Evolutionary conservation across 1,284 basidiomycete genomes (phyloP).

Genomic region (Boletus semigastroideus): DNA sequence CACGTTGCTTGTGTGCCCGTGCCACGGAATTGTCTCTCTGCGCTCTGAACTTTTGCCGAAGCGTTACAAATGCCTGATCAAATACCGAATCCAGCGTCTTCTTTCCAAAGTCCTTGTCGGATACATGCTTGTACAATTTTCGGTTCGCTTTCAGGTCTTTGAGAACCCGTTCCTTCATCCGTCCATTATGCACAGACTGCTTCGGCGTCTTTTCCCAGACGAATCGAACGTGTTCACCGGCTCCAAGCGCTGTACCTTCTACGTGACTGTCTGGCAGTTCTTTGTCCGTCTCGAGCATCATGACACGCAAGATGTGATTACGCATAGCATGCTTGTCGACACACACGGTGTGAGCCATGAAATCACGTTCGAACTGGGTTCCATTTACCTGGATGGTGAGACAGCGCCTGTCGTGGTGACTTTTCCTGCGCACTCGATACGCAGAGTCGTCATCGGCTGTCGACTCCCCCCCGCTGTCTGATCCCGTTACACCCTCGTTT

Average conservation of each 20-base stretch:
- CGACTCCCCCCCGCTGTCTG: slow-evolving; percentile 39
- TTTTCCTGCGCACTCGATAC: slow-evolving; percentile 46
- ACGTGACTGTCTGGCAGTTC: slow-evolving; percentile 57
- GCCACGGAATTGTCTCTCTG: slow-evolving; percentile 53
- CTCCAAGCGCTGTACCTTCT: slow-evolving; percentile 47
- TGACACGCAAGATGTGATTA: slow-evolving; percentile 54
- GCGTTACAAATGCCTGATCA: slow-evolving; percentile 67
- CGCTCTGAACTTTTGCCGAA: slow-evolving; percentile 62
- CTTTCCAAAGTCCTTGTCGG: slow-evolving; percentile 62
- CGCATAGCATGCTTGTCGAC: slow-evolving; percentile 63
- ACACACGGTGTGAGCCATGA: slow-evolving; percentile 6
- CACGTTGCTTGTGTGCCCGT: slow-evolving; percentile 45
- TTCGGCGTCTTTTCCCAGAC: slow-evolving; percentile 74
- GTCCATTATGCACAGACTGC: slow-evolving; percentile 66
- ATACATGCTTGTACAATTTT: slow-evolving; percentile 57
- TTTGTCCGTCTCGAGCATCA: slow-evolving; percentile 56
- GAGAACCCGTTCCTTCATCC: slow-evolving; percentile 65
- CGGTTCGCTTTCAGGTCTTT: slow-evolving; percentile 56
- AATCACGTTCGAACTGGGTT: background rate
- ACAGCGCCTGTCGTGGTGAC: slow-evolving; percentile 60
- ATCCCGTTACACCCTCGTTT: slow-evolving; percentile 32
- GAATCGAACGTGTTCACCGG: slow-evolving; percentile 60
- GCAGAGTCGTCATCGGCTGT: slow-evolving; percentile 37
- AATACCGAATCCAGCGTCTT: slow-evolving; percentile 61
- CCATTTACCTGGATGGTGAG: slow-evolving; percentile 60